Percentiles rank a stretch among this genome's conserved stretches.
These are phyloP conservation scores for Blastomyces silverae DNA, from an alignment of 2,329 filamentous ascomycete genomes.

Conservation along the genomic window DNA sequence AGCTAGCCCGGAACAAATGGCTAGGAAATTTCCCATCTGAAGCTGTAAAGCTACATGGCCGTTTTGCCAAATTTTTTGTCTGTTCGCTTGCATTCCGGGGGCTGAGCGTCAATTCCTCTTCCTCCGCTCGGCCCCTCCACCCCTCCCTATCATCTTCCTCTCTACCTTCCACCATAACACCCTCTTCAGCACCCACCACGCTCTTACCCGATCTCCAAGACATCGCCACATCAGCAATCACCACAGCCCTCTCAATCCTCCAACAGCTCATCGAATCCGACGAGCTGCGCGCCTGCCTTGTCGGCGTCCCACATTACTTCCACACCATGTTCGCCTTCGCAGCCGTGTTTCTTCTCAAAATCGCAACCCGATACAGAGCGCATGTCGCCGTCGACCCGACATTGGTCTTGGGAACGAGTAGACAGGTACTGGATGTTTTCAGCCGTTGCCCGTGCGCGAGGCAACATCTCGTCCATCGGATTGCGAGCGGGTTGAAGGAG, in stretches of 20 bases:
- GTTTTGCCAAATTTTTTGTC: constrained; percentile 45
- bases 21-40: constrained; percentile 45
- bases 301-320: constrained; percentile 40
- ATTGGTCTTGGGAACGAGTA: constrained; percentile 25
- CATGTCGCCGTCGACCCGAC: constrained; percentile 31
- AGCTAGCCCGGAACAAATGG: constrained; percentile 33
- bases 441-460: constrained; percentile 27
- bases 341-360: constrained; percentile 37
- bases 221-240: constrained; percentile 23
- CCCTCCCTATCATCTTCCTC: no score
- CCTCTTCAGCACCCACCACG: constrained; percentile 20
- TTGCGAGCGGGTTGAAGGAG: constrained; percentile 30
- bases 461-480: constrained; percentile 31
- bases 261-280: constrained; percentile 35
- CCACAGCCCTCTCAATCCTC: constrained; percentile 35
- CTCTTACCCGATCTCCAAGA: constrained; percentile 18
- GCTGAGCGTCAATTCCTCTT: constrained; percentile 28
- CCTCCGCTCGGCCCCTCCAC: constrained; percentile 21
- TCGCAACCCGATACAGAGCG: constrained; percentile 33
- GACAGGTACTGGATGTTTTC: constrained; percentile 28
- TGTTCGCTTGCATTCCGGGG: constrained; percentile 45
- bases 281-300: constrained; percentile 33
- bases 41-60: constrained; percentile 43
- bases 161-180: no score
- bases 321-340: constrained; percentile 42